Base-by-base conservation (phyloP, 352 stramenopile species). In the Phytophthora meadii region DNA sequence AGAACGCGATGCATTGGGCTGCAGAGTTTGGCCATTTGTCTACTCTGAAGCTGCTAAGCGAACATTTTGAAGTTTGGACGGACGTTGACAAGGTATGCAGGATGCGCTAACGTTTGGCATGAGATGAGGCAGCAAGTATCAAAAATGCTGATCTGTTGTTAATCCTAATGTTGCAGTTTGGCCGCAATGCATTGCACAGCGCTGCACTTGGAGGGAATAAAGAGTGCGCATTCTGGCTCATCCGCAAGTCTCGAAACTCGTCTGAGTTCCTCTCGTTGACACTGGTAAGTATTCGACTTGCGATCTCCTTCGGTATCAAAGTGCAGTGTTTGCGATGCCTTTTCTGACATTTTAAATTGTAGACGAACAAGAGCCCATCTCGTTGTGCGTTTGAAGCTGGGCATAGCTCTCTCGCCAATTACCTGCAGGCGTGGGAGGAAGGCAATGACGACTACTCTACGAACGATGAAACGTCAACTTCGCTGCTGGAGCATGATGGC, bases 291-390 rank as follows among this genome's bases (percentile, higher is more conserved):
- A 24, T n/a, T 55, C 53, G 8, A 37, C 55, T 47, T 45, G 46
- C 19, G 62, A 28, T 45, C 32, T 28, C 41, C 63, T 52, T 12
- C 57, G 51, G 34, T 37, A 36, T 54, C 49, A 49, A 64, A 52
- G 49, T 57, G 39, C 39, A 14, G 10, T 37, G 15, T 39, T 8
- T 57, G 15, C 19, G 32, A 10, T 52, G 17, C 39, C 42, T 50
- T 60, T 48, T 68, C 53, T 56, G 28, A 49, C n/a, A 11, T 57
- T 7, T 61, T 50, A 66, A 40, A 36, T 44, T 27, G 28, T 64
- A 95, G 87, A 95, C 88, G 15, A 89, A 92, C 70, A 96, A 96
- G 49, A 94, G 80, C n/a, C 84, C 88, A 27, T 96, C 88, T 10
- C 76, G 88, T 7, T 96, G 88, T 70, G 88, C 88, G 7, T 96